Conservation (phyloP, 306 rosid genomes). For the Rubus idaeus region DNA sequence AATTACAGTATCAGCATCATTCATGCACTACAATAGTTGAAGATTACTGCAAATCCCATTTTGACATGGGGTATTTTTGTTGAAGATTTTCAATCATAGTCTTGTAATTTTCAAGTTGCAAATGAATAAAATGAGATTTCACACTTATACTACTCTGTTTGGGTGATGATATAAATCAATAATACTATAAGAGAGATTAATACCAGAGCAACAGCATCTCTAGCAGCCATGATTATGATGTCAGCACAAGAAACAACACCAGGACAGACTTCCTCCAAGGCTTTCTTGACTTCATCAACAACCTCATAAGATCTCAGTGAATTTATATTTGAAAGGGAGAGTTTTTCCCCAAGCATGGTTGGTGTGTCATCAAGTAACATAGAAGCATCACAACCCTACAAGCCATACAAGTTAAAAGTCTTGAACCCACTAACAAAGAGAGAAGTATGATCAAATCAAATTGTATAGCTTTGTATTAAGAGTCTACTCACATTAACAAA, state of each 20-base stretch:
- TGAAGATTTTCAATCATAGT: neutral
- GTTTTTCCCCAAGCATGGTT: conserved; percentile 75
- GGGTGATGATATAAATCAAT: neutral
- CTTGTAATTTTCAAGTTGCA: neutral
- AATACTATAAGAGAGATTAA: neutral
- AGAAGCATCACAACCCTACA: conserved; percentile 87
- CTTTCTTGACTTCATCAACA: conserved; percentile 66
- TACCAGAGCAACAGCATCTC: conserved; percentile 87
- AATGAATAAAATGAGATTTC: neutral
- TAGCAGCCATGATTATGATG: conserved; percentile 74
- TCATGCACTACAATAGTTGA: neutral
- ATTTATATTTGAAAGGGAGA: conserved; percentile 72
- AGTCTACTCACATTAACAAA: conserved; percentile 54
- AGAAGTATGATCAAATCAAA: neutral
- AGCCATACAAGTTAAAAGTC: neutral
- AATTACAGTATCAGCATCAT: neutral
- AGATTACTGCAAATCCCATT: neutral
- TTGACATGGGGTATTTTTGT: neutral
- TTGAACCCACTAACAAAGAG: neutral
- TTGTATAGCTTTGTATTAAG: neutral
- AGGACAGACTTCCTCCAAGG: conserved; percentile 60
- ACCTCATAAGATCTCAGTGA: conserved; percentile 80
- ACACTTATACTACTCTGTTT: neutral
- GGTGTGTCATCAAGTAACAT: conserved; percentile 89
- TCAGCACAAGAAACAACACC: conserved; percentile 92